Evolutionary conservation across 768 basidiomycete species (phyloP).

Genomic region (Lepiota brunneoincarnata): DNA sequence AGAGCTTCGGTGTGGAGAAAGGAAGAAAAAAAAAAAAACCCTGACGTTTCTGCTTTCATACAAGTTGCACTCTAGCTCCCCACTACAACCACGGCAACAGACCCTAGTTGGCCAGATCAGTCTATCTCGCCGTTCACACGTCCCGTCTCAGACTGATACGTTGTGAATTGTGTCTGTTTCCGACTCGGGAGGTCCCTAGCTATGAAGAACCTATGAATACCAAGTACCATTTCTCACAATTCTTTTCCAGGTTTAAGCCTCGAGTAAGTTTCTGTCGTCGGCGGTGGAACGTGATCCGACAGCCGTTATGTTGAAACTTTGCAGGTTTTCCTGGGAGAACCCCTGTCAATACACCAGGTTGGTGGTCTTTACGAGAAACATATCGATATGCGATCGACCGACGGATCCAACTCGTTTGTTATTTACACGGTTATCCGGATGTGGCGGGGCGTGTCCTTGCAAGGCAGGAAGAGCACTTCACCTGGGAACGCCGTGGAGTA

Average conservation of each 20-base stretch:
- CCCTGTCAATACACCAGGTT: neutral
- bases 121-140: neutral
- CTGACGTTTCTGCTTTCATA: neutral
- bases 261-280: constrained; percentile 3
- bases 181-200: constrained; percentile 11
- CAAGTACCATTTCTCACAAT: neutral
- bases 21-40: neutral
- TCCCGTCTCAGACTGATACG: neutral
- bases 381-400: neutral
- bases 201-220: neutral
- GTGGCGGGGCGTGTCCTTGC: no score
- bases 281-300: constrained; percentile 11
- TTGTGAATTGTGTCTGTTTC: neutral
- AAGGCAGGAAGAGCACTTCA: no score
- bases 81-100: neutral
- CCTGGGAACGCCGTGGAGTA: no score
- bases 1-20: neutral
- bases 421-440: neutral
- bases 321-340: neutral
- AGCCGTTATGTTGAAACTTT: no score
- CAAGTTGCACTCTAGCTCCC: neutral
- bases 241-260: constrained; percentile 1
- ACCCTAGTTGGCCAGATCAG: constrained; percentile 1
- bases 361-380: neutral
- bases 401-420: neutral